A percentile compares a stretch with the other conserved stretches of the same genome.
phyloP scores from a whole-genome alignment of 352 stramenopile genomes.

The Phytophthora multivora region DNA sequence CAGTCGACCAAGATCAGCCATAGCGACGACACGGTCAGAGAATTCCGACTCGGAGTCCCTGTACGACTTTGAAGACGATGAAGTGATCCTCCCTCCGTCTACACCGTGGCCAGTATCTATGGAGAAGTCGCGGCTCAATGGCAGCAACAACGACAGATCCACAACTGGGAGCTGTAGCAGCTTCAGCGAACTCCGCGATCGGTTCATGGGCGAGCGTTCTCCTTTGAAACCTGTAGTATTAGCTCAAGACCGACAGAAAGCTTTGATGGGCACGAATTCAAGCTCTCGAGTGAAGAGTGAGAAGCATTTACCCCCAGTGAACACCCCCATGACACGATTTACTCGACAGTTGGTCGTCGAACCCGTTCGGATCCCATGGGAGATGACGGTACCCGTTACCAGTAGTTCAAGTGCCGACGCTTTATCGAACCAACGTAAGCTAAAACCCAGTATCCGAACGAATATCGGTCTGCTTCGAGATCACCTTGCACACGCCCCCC shows the following conservation, averaged over 20 bases:
- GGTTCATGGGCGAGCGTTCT: slow-evolving; percentile 32
- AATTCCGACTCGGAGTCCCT: slow-evolving; percentile 56
- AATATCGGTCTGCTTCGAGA: slow-evolving; percentile 64
- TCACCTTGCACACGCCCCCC: slow-evolving; percentile 57
- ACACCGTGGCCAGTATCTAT: slow-evolving; percentile 44
- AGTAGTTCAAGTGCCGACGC: slow-evolving; percentile 9
- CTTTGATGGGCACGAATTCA: slow-evolving; percentile 25
- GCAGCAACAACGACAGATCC: slow-evolving; percentile 16
- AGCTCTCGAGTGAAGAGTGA: slow-evolving; percentile 15
- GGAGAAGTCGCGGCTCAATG: background rate
- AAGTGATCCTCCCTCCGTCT: slow-evolving; percentile 52
- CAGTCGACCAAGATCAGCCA: slow-evolving; percentile 16
- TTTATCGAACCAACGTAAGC: slow-evolving; percentile 54
- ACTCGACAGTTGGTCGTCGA: slow-evolving; percentile 47
- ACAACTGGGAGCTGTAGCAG: slow-evolving; percentile 19
- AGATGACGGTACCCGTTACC: slow-evolving; percentile 61
- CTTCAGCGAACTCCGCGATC: slow-evolving; percentile 32
- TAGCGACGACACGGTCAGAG: slow-evolving; percentile 47
- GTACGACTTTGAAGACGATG: slow-evolving; percentile 68
- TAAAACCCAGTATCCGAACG: slow-evolving; percentile 64
- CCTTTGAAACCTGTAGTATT: slow-evolving; percentile 35
- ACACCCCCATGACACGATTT: slow-evolving; percentile 36
- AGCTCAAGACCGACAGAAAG: slow-evolving; percentile 33
- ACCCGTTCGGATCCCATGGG: slow-evolving; percentile 68
- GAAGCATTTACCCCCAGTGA: slow-evolving; percentile 10